Evolutionary conservation across 2,329 filamentous ascomycete species (phyloP), one percentile per base, ranked within the genome.

Genomic region (Aschersonia sp.): DNA sequence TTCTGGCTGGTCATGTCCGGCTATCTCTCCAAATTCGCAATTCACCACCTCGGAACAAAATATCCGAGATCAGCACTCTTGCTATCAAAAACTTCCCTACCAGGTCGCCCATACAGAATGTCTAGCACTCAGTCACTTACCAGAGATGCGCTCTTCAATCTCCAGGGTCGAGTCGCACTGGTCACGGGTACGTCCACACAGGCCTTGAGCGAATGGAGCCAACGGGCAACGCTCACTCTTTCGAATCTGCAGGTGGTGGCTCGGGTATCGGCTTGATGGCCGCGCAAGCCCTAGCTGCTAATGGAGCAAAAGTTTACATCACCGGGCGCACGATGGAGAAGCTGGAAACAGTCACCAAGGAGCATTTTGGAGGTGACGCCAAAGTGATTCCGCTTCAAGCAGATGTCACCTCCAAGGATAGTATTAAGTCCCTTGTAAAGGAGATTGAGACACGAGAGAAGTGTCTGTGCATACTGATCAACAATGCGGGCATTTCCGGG

Each of bases 241-340:
- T 38, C 31, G 4, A 6, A 10, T 20, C 9, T 12, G 28, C 30
- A 69, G 68, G 71, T 30, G 72, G 75, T 42, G 75, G 75, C 32
- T 75, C 80, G 49, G 80, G 80, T 30, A 82, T 85, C 47, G 81
- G 81, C 4, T 72, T 81, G 48, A 85, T 85, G 80, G 79, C 80
- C 43, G 75, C 78, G 2, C 77, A 84, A 54, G 75, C 80, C 5
- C 79, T 84, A 48, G 76, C 84, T 1, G 65, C 70, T 50, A 85
- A 84, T 61, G 80, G 82, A 51, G 77, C 75, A 50, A 82, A 75
- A 52, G 82, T 86, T 5, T 86, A 85, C 67, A 81, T 87, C 52
- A 79, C 78, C 30, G 81, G 83, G 32, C 78, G 77, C 12, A 78
- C 76, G 43, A 66, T 69, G 30, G 80, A 79, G 56, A 82, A 82